Evolutionary conservation across 148 eudicot genomes (phyloP).

Genomic region (Gaultheria prostrata): DNA sequence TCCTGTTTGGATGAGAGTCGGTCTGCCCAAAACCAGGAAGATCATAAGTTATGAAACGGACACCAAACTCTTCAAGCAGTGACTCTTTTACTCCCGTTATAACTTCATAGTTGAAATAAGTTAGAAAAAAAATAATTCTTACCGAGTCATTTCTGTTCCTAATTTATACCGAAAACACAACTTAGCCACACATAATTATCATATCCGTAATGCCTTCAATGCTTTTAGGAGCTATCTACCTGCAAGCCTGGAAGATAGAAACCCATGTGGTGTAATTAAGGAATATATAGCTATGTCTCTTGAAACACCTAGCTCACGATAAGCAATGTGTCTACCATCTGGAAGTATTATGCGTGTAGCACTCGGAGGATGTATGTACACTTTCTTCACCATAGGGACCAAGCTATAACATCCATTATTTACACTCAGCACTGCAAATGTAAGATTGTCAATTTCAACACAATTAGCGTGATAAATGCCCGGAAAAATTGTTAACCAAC

Average conservation of each 20-base stretch:
- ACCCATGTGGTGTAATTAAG: slow-evolving; percentile 67
- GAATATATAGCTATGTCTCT: slow-evolving; percentile 60
- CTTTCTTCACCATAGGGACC: slow-evolving; percentile 39
- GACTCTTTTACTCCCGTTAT: slow-evolving; percentile 60
- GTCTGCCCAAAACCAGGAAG: slow-evolving; percentile 98
- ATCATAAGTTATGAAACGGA: slow-evolving; percentile 77
- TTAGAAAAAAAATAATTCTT: background rate
- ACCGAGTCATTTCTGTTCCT: background rate
- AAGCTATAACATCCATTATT: slow-evolving; percentile 27
- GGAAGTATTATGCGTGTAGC: slow-evolving; percentile 66
- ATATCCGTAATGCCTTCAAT: background rate
- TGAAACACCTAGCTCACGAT: slow-evolving; percentile 67
- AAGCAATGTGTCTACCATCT: slow-evolving; percentile 82
- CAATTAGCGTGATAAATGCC: background rate
- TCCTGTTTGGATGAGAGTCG: slow-evolving; percentile 68
- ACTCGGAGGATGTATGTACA: slow-evolving; percentile 65
- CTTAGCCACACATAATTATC: background rate
- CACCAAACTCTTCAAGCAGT: slow-evolving; percentile 74
- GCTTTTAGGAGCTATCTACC: slow-evolving; percentile 36
- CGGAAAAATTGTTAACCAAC: background rate
- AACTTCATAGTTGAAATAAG: slow-evolving; percentile 36
- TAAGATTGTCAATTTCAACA: background rate
- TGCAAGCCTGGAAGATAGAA: slow-evolving; percentile 80
- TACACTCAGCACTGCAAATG: slow-evolving; percentile 36
- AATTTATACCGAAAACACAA: background rate